Evolutionary conservation across 2,329 filamentous ascomycete species (phyloP).

Genomic region (Stagonosporopsis cucurbitacearum): DNA sequence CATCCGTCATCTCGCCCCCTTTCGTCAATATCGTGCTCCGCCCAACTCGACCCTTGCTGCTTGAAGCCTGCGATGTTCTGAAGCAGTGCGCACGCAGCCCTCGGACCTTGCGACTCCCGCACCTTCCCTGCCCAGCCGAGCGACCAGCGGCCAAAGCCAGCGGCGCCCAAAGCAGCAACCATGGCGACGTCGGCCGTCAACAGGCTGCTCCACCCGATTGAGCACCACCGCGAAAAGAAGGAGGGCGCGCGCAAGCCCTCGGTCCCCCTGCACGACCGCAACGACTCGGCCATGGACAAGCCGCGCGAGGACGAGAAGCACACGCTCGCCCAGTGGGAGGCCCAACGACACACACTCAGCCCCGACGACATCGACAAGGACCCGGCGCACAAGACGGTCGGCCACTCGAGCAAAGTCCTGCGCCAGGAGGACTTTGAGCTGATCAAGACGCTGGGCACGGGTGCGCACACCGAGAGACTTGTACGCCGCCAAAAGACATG

Average conservation of each 20-base stretch:
- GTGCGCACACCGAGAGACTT: slow-evolving; percentile 51
- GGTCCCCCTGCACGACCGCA: slow-evolving; percentile 39
- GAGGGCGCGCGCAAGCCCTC: slow-evolving; percentile 26
- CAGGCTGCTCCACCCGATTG: slow-evolving; percentile 46
- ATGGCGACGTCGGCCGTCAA: slow-evolving; percentile 50
- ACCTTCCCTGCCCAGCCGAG: slow-evolving; percentile 21
- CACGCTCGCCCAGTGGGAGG: slow-evolving; percentile 55
- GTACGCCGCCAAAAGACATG: no score
- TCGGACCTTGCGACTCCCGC: slow-evolving; percentile 17
- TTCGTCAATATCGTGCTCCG: no score
- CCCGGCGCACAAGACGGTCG: slow-evolving; percentile 54
- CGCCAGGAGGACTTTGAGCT: slow-evolving; percentile 70
- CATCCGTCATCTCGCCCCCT: background rate
- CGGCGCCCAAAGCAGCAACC: slow-evolving; percentile 21
- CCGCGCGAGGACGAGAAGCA: slow-evolving; percentile 57
- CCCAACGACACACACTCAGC: slow-evolving; percentile 52
- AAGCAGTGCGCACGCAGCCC: slow-evolving; percentile 21
- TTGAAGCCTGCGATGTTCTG: slow-evolving; percentile 22
- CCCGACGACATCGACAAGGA: slow-evolving; percentile 53
- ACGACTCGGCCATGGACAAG: slow-evolving; percentile 45
- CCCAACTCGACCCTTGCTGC: slow-evolving; percentile 15
- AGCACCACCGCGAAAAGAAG: slow-evolving; percentile 41
- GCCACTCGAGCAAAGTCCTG: slow-evolving; percentile 55
- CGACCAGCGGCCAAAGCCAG: slow-evolving; percentile 9
- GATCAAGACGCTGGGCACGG: slow-evolving; percentile 78